Evolutionary conservation across 2,329 filamentous ascomycete species (phyloP).

Genomic region (Fusarium sp.): DNA sequence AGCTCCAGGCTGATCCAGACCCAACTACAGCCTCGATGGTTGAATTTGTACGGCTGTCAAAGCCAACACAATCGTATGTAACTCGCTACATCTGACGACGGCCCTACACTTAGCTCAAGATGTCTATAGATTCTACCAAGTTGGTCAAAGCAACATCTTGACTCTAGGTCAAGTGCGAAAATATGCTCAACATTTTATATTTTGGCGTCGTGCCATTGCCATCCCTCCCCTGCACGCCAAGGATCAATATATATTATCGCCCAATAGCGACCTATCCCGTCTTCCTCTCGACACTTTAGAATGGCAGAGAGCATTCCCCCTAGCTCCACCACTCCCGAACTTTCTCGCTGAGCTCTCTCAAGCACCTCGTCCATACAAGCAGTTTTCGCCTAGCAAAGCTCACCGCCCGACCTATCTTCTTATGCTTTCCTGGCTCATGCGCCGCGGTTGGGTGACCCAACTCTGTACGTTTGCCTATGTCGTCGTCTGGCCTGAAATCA

Average conservation of each 20-base stretch:
- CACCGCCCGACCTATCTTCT: constrained; percentile 89
- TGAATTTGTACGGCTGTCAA: constrained; percentile 81
- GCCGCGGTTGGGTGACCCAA: constrained; percentile 93
- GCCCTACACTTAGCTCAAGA: background rate
- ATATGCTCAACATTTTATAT: constrained; percentile 91
- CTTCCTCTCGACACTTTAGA: constrained; percentile 74
- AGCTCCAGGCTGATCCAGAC: constrained; percentile 80
- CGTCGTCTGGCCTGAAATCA: constrained; percentile 82
- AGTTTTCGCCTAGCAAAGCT: constrained; percentile 85
- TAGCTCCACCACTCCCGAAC: constrained; percentile 82
- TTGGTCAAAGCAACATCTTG: constrained; percentile 76
- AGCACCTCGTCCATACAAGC: constrained; percentile 82
- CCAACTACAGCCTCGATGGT: constrained; percentile 80
- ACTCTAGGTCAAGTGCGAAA: constrained; percentile 83
- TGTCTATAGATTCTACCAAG: constrained; percentile 67
- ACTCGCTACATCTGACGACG: background rate
- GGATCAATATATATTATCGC: constrained; percentile 91
- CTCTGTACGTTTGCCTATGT: constrained; percentile 92
- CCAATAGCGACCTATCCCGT: constrained; percentile 81
- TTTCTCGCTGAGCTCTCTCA: constrained; percentile 87
- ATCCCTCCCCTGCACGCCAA: constrained; percentile 90
- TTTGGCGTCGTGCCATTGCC: constrained; percentile 92
- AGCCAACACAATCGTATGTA: constrained; percentile 69
- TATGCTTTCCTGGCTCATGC: constrained; percentile 92
- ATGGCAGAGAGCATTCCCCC: constrained; percentile 83